Conservation (phyloP, 2,329 filamentous ascomycete species). For the Venturia asperata region DNA sequence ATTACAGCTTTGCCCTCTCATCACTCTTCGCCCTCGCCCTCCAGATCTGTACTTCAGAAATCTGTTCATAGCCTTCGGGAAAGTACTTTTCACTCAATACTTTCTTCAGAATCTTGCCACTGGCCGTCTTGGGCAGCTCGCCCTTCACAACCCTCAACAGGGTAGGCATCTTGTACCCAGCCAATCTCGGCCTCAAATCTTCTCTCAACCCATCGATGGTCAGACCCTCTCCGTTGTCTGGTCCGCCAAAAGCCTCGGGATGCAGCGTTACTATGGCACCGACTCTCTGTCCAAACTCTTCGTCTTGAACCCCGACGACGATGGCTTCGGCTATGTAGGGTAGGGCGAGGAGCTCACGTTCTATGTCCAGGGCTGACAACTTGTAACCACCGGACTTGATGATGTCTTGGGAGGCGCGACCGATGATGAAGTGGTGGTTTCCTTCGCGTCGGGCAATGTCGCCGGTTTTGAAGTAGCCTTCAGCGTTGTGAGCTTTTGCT, state of each 20-base stretch:
- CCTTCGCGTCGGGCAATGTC: slow-evolving; percentile 37
- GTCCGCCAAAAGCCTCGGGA: slow-evolving; percentile 23
- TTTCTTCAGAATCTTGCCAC: slow-evolving; percentile 48
- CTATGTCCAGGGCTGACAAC: slow-evolving; percentile 48
- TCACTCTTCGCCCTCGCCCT: slow-evolving; percentile 4
- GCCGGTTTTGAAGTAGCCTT: slow-evolving; percentile 46
- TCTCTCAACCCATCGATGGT: slow-evolving; percentile 37
- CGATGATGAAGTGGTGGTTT: slow-evolving; percentile 47
- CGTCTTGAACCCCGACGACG: slow-evolving; percentile 47
- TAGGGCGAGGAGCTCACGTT: slow-evolving; percentile 45
- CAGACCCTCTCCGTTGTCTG: slow-evolving; percentile 22
- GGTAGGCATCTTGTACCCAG: slow-evolving; percentile 45
- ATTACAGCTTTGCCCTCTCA: slow-evolving; percentile 12
- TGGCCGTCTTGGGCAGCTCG: slow-evolving; percentile 44
- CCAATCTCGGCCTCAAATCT: slow-evolving; percentile 40
- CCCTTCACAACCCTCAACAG: slow-evolving; percentile 38
- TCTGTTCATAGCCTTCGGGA: slow-evolving; percentile 24
- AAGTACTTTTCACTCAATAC: slow-evolving; percentile 37
- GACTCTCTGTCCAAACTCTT: slow-evolving; percentile 50
- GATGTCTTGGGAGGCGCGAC: slow-evolving; percentile 46
- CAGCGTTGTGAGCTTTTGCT: slow-evolving; percentile 38
- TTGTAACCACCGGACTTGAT: slow-evolving; percentile 53
- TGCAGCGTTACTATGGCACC: slow-evolving; percentile 45
- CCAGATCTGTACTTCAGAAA: slow-evolving; percentile 30
- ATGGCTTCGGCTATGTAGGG: slow-evolving; percentile 46